phyloP scores from a whole-genome alignment of 1,284 basidiomycete species.

The Tylopilus sp. region DNA sequence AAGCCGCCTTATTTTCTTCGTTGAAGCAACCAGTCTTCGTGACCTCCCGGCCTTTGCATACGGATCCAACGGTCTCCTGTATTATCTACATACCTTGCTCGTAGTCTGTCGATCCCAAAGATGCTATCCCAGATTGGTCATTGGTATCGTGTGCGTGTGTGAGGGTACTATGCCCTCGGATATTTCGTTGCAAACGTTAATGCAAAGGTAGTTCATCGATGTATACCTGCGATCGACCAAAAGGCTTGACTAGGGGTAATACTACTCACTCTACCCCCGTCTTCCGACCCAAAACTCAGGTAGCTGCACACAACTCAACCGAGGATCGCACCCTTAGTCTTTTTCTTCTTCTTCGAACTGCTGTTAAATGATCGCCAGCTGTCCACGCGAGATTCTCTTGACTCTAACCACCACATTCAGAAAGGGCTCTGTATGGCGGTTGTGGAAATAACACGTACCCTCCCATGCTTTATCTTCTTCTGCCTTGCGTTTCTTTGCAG shows the following conservation, averaged over 20 bases:
- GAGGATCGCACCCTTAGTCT: conserved; percentile 60
- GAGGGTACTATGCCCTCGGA: not conserved
- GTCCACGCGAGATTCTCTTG: conserved; percentile 74
- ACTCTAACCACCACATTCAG: conserved; percentile 43
- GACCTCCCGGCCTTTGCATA: no score
- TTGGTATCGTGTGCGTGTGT: not conserved
- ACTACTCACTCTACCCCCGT: conserved; percentile 4
- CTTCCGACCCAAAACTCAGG: not conserved
- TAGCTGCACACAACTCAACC: conserved; percentile 42
- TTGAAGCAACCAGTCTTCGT: no score
- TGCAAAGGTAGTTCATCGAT: conserved; percentile 10
- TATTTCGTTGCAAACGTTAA: not conserved
- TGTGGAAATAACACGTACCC: conserved; percentile 46
- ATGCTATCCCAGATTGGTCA: not conserved
- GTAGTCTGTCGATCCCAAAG: no score
- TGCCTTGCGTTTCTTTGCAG: conserved; percentile 69
- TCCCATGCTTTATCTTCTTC: conserved; percentile 82
- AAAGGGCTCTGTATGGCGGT: not conserved
- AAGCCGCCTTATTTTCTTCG: no score
- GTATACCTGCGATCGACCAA: conserved; percentile 5
- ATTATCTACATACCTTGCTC: no score
- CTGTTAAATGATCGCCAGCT: conserved; percentile 72
- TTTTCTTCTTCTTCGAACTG: conserved; percentile 71
- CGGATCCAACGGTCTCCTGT: no score
- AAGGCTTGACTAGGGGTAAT: conserved; percentile 11